A percentile compares a stretch with the other conserved stretches of the same genome.
phyloP scores from a whole-genome alignment of 768 basidiomycete genomes.

The Cantharellus anzutake region DNA sequence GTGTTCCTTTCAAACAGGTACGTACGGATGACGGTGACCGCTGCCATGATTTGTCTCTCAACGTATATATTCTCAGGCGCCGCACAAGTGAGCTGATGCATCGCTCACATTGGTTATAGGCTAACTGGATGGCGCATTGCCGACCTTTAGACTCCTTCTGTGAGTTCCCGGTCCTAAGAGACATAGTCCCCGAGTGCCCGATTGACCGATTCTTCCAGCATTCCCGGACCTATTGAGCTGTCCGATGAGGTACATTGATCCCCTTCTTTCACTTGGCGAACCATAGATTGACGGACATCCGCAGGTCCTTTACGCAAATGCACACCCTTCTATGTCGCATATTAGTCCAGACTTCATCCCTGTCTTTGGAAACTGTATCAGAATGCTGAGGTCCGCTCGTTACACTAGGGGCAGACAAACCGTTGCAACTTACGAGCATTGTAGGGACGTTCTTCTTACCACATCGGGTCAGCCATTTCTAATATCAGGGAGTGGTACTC shows the following conservation, averaged over 20 bases:
- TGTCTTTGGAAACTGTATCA: slow-evolving; percentile 75
- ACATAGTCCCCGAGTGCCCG: neutral
- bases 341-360: slow-evolving; percentile 75
- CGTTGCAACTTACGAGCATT: neutral
- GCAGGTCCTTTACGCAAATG: slow-evolving; percentile 82
- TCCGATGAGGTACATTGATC: slow-evolving; percentile 31
- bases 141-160: neutral
- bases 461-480: slow-evolving; percentile 74
- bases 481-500: slow-evolving; percentile 83
- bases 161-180: neutral
- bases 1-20: neutral
- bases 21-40: neutral
- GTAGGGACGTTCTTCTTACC: slow-evolving; percentile 59
- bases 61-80: neutral
- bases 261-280: neutral
- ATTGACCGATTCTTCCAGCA: slow-evolving; percentile 7
- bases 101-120: neutral
- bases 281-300: slow-evolving; percentile 1
- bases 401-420: neutral
- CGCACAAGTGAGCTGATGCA: neutral
- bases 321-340: slow-evolving; percentile 78
- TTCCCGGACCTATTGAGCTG: slow-evolving; percentile 39
- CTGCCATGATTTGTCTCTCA: neutral
- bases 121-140: neutral
- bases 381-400: slow-evolving; percentile 43